Conservation (phyloP, 805 yeast species). For the Metschnikowia dekortorum region DNA sequence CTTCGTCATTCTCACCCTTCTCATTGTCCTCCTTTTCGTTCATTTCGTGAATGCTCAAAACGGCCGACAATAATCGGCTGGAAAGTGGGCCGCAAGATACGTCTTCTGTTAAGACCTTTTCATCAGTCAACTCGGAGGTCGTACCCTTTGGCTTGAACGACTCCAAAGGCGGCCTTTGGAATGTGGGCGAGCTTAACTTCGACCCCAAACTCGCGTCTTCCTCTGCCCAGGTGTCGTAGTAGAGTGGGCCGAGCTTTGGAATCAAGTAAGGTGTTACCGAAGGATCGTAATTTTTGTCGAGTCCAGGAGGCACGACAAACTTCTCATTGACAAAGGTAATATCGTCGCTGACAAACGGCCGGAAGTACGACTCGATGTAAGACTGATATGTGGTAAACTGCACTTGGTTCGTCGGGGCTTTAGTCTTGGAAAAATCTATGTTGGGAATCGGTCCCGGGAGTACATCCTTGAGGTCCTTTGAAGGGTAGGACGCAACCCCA, state of each 20-base stretch:
- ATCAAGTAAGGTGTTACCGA: slow-evolving; percentile 66
- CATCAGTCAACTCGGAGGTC: slow-evolving; percentile 54
- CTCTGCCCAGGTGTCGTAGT: slow-evolving; percentile 80
- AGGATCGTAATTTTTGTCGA: slow-evolving; percentile 56
- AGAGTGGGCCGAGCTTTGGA: slow-evolving; percentile 81
- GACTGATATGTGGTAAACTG: slow-evolving; percentile 85
- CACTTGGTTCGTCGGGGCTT: slow-evolving; percentile 74
- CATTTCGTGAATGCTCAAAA: slow-evolving; percentile 44
- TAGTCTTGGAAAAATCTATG: slow-evolving; percentile 76
- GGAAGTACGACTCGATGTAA: slow-evolving; percentile 79
- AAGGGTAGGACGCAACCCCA: slow-evolving; percentile 90
- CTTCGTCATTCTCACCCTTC: slow-evolving; percentile 15
- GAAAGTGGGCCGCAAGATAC: slow-evolving; percentile 90
- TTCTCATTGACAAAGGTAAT: slow-evolving; percentile 64
- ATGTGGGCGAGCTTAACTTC: slow-evolving; percentile 46
- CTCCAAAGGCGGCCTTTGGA: slow-evolving; percentile 39
- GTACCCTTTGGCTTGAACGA: slow-evolving; percentile 56
- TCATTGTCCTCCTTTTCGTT: slow-evolving; percentile 19
- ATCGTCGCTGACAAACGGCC: slow-evolving; percentile 78
- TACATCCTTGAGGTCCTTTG: slow-evolving; percentile 63
- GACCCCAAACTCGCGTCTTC: slow-evolving; percentile 56
- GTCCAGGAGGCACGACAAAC: slow-evolving; percentile 50
- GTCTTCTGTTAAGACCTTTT: slow-evolving; percentile 61
- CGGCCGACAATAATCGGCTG: slow-evolving; percentile 76
- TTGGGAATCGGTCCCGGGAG: slow-evolving; percentile 89